Base-by-base conservation (phyloP, 306 rosid species). In the Lagenaria siceraria region DNA sequence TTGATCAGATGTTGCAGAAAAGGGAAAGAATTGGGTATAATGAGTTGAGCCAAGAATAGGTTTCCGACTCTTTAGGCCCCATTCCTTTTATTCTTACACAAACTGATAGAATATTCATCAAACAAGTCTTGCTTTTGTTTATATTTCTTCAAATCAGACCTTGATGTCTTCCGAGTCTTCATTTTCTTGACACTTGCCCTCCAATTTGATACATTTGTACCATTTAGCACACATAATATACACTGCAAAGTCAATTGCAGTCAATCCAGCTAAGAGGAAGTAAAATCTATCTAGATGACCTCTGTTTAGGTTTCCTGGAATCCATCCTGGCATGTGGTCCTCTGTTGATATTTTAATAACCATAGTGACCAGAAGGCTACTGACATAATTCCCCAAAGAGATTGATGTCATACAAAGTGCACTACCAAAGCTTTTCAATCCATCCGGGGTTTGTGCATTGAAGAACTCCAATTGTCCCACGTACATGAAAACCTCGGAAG, bases 401-500 rank as follows among this genome's bases (percentile, higher is more conserved):
- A 96, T 92, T 6, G 99, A 96, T 70, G 98, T 92, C 99, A 90
- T 90, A 84, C 96, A 96, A 42, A 96, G 91, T 46, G 99, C 99
- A 80, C 99, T 96, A 77, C 99, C 99, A 15, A 96, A 92, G 79
- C 99, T 96, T 87, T 96, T 96, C 19, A 96, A 86, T 40, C 99
- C 97, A 29, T 96, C 99, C 9, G 99, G 99, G 33, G 99, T 85
- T 82, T 96, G 99, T 51, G 99, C 98, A 22, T 96, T 96, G 88
- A 96, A 96, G 84, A 96, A 96, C 80, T 96, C 99, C 78, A 96
- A 78, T 71, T 96, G 99, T 7, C 98, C 99, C 27, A 96, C 99
- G 75, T 96, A 96, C 99, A 96, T 96, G 83, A 96, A 96, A 33
- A 92, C 99, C 80, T 96, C 99, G 3, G 99, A 96, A 82, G 99